phyloP scores from a whole-genome alignment of 106 monocot genomes.

The Dioscorea zingiberensis region DNA sequence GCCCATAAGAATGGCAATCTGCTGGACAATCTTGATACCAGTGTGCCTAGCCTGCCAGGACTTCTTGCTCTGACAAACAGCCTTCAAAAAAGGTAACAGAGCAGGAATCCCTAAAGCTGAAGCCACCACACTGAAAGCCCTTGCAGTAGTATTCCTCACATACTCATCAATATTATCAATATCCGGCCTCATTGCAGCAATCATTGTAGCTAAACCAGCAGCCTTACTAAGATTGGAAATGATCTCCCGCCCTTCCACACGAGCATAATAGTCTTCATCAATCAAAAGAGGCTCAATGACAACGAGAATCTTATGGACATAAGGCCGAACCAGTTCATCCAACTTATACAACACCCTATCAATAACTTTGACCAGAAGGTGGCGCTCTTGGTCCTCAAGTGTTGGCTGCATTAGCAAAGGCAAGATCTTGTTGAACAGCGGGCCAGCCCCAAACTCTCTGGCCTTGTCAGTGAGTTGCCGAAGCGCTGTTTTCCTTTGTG shows the following conservation, averaged over 20 bases:
- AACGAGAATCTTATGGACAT: constrained; percentile 96
- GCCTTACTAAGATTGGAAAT: constrained; percentile 99
- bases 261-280: constrained; percentile 98
- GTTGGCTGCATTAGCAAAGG: constrained; percentile 98
- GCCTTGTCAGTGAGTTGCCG: constrained; percentile 93
- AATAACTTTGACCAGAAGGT: constrained; percentile 95
- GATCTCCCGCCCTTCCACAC: constrained; percentile 95
- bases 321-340: constrained; percentile 92
- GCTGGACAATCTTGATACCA: constrained; percentile 95
- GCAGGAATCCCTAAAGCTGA: constrained; percentile 98
- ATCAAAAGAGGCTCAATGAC: constrained; percentile 94
- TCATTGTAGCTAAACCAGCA: constrained; percentile 93
- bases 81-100: constrained; percentile 86
- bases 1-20: constrained; percentile 99
- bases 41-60: constrained; percentile 98
- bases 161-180: constrained; percentile 99
- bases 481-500: constrained; percentile 90
- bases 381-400: constrained; percentile 90
- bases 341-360: constrained; percentile 91
- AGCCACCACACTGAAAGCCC: constrained; percentile 98
- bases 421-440: constrained; percentile 86
- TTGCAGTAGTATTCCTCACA: constrained; percentile 92
- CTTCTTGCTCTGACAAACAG: constrained; percentile 99
- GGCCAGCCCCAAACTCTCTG: constrained; percentile 92
- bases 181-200: constrained; percentile 98